Percentiles rank a stretch among this genome's conserved stretches.
These are phyloP conservation scores for Licmophora abbreviata DNA, from an alignment of 108 stramenopile genomes.

Conservation along the genomic window DNA sequence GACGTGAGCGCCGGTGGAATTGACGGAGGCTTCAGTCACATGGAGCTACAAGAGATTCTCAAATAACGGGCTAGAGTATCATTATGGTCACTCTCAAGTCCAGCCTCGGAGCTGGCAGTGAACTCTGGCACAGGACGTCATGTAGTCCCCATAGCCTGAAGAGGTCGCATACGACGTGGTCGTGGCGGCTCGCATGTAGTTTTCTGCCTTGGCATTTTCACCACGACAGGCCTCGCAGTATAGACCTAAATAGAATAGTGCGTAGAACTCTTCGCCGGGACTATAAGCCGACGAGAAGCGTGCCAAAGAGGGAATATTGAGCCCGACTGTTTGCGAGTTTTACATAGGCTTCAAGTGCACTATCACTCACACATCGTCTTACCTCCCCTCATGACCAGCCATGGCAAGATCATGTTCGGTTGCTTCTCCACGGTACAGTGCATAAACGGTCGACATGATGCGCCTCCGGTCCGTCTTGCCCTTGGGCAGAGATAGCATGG, in stretches of 20 bases:
- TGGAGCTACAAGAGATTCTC: constrained; percentile 4
- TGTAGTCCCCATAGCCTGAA: constrained; percentile 51
- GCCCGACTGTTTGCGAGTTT: not conserved
- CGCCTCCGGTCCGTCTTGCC: constrained; percentile 51
- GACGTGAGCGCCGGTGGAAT: constrained; percentile 30
- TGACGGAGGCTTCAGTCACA: constrained; percentile 31
- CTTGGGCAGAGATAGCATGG: constrained; percentile 34
- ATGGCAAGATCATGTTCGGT: constrained; percentile 46
- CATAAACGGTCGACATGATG: constrained; percentile 61
- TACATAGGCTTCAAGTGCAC: not conserved
- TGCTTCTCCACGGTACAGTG: constrained; percentile 51
- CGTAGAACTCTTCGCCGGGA: constrained; percentile 59
- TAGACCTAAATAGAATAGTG: constrained; percentile 48
- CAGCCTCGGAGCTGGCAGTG: constrained; percentile 42
- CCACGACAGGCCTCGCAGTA: constrained; percentile 46
- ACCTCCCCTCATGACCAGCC: constrained; percentile 43
- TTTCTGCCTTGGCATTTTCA: constrained; percentile 45
- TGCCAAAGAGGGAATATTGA: not conserved
- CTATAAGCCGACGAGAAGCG: constrained; percentile 1
- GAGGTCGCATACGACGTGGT: constrained; percentile 46
- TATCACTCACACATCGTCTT: constrained; percentile 5
- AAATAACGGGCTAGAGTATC: no score
- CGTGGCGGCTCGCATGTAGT: constrained; percentile 49
- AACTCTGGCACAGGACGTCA: constrained; percentile 62
- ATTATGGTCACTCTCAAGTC: no score